Percentiles rank a stretch among this genome's conserved stretches.
Evolutionary conservation across 2,329 filamentous ascomycete genomes (phyloP).

Genomic region (Aureobasidium sp.): DNA sequence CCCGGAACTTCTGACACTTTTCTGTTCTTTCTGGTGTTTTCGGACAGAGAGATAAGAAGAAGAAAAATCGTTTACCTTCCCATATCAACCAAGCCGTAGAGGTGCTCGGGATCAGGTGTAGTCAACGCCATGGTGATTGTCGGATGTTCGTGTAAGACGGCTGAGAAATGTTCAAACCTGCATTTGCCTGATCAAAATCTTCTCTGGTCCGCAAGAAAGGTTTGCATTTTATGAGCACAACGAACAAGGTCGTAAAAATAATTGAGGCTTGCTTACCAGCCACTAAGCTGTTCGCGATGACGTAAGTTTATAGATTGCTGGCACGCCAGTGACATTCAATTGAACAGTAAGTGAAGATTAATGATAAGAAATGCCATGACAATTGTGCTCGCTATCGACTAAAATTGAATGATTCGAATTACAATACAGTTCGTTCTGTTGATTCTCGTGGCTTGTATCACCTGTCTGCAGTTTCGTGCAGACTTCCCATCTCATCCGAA

Average conservation of each 20-base stretch:
- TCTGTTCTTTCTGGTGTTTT: not conserved
- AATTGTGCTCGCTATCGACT: not conserved
- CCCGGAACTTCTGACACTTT: not conserved
- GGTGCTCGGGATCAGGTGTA: constrained; percentile 1
- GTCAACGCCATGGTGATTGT: not conserved
- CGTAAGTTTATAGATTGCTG: not conserved
- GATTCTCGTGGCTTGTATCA: not conserved
- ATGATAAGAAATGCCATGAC: not conserved
- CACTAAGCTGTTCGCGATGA: not conserved
- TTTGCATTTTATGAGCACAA: not conserved
- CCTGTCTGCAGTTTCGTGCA: not conserved
- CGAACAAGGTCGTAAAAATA: not conserved
- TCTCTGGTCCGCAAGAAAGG: not conserved
- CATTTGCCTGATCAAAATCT: not conserved
- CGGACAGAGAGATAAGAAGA: not conserved
- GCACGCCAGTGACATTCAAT: not conserved
- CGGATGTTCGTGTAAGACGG: not conserved
- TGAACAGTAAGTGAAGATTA: not conserved
- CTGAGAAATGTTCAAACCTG: not conserved
- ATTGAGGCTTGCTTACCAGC: constrained; percentile 1
- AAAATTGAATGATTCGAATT: not conserved
- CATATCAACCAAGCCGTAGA: constrained; percentile 17
- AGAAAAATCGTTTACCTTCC: constrained; percentile 11
- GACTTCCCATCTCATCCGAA: not conserved
- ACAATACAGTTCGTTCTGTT: not conserved